Evolutionary conservation across 768 basidiomycete genomes (phyloP).

Genomic region (Mycena galopus): DNA sequence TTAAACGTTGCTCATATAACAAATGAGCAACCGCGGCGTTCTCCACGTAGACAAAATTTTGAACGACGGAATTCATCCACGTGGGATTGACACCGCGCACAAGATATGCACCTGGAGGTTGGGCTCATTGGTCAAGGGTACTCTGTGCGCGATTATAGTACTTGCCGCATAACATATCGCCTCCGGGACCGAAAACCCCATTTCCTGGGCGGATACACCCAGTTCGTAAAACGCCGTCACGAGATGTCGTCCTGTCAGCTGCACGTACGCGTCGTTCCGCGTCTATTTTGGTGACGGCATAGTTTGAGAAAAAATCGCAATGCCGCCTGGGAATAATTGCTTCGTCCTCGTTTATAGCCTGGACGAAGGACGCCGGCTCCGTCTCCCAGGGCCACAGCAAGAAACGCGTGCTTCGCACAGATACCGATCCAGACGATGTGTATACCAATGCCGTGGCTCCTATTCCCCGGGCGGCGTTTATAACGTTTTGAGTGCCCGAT

Average conservation of each 20-base stretch:
- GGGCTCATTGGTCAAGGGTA: not conserved
- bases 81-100: slow-evolving; percentile 70
- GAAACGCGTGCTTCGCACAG: slow-evolving; percentile 68
- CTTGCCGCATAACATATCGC: slow-evolving; percentile 71
- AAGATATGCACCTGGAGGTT: slow-evolving; percentile 62
- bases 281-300: slow-evolving; percentile 73
- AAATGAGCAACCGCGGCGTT: slow-evolving; percentile 81
- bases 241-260: slow-evolving; percentile 40
- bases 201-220: slow-evolving; percentile 86
- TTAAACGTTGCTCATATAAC: slow-evolving; percentile 77
- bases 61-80: slow-evolving; percentile 70
- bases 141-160: not conserved
- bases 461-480: slow-evolving; percentile 66
- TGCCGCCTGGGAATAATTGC: slow-evolving; percentile 63
- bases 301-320: slow-evolving; percentile 82
- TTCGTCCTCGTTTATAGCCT: slow-evolving; percentile 76
- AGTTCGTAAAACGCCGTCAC: slow-evolving; percentile 62
- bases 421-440: slow-evolving; percentile 81
- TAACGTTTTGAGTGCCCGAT: slow-evolving; percentile 74
- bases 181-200: slow-evolving; percentile 81
- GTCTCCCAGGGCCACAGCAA: slow-evolving; percentile 84
- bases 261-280: slow-evolving; percentile 65
- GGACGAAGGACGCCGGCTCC: slow-evolving; percentile 68
- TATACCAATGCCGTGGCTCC: slow-evolving; percentile 74
- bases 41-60: slow-evolving; percentile 81